These are phyloP conservation scores for Baorangia bicolor DNA, from an alignment of 768 basidiomycete genomes.

Conservation along the genomic window DNA sequence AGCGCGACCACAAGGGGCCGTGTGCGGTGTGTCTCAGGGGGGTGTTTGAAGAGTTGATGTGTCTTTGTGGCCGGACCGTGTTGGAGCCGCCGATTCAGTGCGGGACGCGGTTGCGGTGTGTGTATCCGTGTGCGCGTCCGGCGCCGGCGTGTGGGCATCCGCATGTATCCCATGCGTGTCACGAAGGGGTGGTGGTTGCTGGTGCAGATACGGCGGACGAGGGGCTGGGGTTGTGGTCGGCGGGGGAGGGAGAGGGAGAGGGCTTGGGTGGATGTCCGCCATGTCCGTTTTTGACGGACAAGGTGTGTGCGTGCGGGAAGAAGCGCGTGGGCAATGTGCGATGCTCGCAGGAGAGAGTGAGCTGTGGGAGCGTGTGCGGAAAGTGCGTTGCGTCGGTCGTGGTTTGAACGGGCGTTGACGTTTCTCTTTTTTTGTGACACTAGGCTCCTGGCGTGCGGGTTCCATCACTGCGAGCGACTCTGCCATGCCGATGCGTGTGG, in stretches of 20 bases:
- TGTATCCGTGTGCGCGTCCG: conserved; percentile 74
- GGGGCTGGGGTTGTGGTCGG: conserved; percentile 14
- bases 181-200: conserved; percentile 53
- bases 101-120: conserved; percentile 75
- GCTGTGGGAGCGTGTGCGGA: conserved; percentile 81
- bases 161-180: conserved; percentile 75
- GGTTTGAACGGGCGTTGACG: background rate
- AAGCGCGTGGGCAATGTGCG: conserved; percentile 72
- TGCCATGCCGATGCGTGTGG: conserved; percentile 89
- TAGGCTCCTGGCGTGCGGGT: conserved; percentile 78
- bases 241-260: background rate
- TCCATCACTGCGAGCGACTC: conserved; percentile 77
- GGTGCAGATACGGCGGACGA: conserved; percentile 28
- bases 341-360: conserved; percentile 79
- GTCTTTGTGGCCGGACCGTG: conserved; percentile 82
- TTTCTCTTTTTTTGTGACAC: background rate
- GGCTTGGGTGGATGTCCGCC: conserved; percentile 64
- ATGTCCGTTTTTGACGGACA: conserved; percentile 77
- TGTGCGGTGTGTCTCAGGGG: conserved; percentile 86
- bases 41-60: conserved; percentile 89
- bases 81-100: conserved; percentile 89
- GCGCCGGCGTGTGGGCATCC: conserved; percentile 82
- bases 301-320: conserved; percentile 89
- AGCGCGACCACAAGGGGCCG: conserved; percentile 75
- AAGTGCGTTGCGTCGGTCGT: conserved; percentile 44